Percentiles rank a stretch among this genome's conserved stretches.
Conservation (phyloP, 208 protist species). For the Herpetomonas samuelpessoai region DNA sequence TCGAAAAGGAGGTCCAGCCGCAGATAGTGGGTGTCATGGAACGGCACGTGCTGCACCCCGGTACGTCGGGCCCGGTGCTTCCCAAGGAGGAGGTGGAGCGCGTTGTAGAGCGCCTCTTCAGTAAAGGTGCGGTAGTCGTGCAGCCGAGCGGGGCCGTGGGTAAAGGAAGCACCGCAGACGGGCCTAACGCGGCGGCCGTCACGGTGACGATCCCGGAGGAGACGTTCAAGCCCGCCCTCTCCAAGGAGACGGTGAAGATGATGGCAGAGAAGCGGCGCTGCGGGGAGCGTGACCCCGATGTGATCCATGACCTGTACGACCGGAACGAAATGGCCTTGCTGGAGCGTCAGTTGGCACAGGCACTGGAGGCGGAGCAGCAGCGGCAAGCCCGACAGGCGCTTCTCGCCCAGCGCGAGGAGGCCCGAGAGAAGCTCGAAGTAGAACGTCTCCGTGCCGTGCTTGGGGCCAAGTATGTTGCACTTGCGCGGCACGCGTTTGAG, state of each 20-base stretch:
- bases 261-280: conserved; percentile 34
- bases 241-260: conserved; percentile 49
- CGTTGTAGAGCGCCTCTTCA: conserved; percentile 70
- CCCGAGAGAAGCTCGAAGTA: conserved; percentile 28
- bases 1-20: conserved; percentile 43
- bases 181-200: not conserved
- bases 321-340: conserved; percentile 10
- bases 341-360: conserved; percentile 15
- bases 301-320: conserved; percentile 37
- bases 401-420: conserved; percentile 18
- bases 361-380: conserved; percentile 27
- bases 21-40: conserved; percentile 59
- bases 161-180: not conserved
- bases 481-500: conserved; percentile 19
- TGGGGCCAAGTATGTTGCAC: conserved; percentile 50
- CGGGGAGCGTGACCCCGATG: conserved; percentile 39
- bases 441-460: conserved; percentile 46
- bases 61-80: conserved; percentile 7
- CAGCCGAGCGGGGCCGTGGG: too few relatives aligned
- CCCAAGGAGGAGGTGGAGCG: conserved; percentile 29
- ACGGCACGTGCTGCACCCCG: conserved; percentile 22
- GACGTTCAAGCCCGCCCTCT: conserved; percentile 41
- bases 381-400: conserved; percentile 19
- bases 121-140: conserved; percentile 25
- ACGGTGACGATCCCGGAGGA: not conserved